Percentiles rank a stretch among this genome's conserved stretches.
These are phyloP conservation scores for Sphagnum magellanicum DNA, from an alignment of 228 moss, liverwort and hornwort species.

Conservation along the genomic window DNA sequence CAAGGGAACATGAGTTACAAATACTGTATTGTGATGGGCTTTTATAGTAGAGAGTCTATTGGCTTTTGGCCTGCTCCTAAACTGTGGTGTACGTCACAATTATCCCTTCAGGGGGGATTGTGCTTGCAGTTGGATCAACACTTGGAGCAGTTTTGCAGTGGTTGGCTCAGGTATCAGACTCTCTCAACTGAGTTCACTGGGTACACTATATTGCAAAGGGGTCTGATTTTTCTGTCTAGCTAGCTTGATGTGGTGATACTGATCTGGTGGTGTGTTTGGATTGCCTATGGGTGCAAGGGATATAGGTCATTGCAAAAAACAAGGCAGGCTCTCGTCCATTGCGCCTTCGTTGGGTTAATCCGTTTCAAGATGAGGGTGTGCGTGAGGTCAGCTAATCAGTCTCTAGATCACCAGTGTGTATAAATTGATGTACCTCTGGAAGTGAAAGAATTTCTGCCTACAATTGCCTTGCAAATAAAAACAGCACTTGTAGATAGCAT, in stretches of 20 bases:
- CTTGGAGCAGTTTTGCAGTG: constrained; percentile 80
- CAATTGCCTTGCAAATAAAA: too few relatives aligned
- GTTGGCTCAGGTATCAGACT: constrained; percentile 45
- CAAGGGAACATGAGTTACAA: too few relatives aligned
- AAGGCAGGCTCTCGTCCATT: constrained; percentile 47
- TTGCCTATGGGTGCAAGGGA: not conserved
- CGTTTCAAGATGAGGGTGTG: constrained; percentile 57
- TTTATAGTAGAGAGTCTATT: too few relatives aligned
- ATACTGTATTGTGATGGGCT: too few relatives aligned
- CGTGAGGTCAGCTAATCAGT: constrained; percentile 28
- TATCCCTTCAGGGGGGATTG: constrained; percentile 34
- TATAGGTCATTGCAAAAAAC: constrained; percentile 35
- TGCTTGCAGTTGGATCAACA: constrained; percentile 65
- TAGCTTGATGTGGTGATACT: too few relatives aligned
- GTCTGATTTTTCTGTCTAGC: not conserved
- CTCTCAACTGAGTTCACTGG: not conserved
- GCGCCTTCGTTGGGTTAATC: constrained; percentile 19
- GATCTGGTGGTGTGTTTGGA: too few relatives aligned
- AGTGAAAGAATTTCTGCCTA: not conserved
- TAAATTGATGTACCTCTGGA: not conserved
- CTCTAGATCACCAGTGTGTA: not conserved
- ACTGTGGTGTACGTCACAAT: not conserved
- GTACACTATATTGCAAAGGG: not conserved
- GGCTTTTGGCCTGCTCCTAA: too few relatives aligned
- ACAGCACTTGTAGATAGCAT: too few relatives aligned